Evolutionary conservation across 148 eudicot genomes (phyloP).

Genomic region (Tetragonia tetragonoides): DNA sequence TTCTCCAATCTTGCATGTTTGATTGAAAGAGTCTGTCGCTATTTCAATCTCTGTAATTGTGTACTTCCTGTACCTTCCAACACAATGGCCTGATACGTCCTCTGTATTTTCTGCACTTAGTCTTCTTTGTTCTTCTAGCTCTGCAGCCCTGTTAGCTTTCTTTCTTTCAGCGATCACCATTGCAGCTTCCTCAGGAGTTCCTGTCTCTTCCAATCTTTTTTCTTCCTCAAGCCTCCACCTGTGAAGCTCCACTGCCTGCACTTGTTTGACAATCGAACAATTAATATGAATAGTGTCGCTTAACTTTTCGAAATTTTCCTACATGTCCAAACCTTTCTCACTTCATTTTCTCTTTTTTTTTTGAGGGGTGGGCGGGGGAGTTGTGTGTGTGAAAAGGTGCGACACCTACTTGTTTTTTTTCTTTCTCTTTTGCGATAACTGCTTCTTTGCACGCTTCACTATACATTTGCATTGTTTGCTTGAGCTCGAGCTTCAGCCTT

Average conservation of each 20-base stretch:
- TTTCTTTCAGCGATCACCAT: constrained; percentile 35
- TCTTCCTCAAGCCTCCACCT: constrained; percentile 51
- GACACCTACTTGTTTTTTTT: constrained; percentile 26
- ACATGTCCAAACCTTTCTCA: neutral
- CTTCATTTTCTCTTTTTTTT: neutral
- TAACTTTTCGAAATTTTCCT: neutral
- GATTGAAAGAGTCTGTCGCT: constrained; percentile 42
- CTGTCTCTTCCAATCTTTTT: constrained; percentile 33
- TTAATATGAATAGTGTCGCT: neutral
- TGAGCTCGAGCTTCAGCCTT: constrained; percentile 77
- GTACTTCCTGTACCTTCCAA: constrained; percentile 46
- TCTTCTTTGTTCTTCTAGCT: constrained; percentile 30
- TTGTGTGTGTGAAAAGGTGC: neutral
- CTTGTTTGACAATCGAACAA: constrained; percentile 17
- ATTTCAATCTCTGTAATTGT: constrained; percentile 52
- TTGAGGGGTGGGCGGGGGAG: neutral
- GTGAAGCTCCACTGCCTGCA: constrained; percentile 59
- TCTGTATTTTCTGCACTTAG: constrained; percentile 9
- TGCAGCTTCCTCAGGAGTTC: constrained; percentile 39
- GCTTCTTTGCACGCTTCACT: constrained; percentile 95
- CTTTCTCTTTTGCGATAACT: constrained; percentile 71
- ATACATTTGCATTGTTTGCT: constrained; percentile 83
- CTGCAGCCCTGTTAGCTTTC: constrained; percentile 28
- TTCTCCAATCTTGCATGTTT: constrained; percentile 51
- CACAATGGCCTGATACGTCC: constrained; percentile 26